phyloP scores from a whole-genome alignment of 805 yeast species.

The Cyberlindnera xylosilytica region DNA sequence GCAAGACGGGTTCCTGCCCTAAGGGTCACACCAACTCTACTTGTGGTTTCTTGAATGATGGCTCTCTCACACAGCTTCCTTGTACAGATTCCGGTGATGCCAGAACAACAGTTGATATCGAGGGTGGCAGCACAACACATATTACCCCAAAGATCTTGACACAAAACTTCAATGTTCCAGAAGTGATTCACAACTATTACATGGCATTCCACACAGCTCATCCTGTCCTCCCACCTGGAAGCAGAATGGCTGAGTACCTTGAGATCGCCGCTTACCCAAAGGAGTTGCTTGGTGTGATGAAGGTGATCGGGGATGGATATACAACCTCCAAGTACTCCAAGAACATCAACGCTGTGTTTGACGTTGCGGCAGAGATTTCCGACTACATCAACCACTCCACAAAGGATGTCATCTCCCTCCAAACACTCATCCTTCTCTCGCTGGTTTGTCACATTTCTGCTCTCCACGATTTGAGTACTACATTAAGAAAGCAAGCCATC shows the following conservation, averaged over 20 bases:
- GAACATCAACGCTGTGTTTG: slow-evolving; percentile 40
- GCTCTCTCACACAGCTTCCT: slow-evolving; percentile 19
- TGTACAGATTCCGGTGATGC: slow-evolving; percentile 14
- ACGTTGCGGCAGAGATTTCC: slow-evolving; percentile 32
- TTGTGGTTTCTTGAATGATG: slow-evolving; percentile 22
- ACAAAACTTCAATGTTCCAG: slow-evolving; percentile 2
- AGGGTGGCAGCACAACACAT: background rate
- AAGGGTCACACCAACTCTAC: slow-evolving; percentile 22
- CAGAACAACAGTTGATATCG: slow-evolving; percentile 12
- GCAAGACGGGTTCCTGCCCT: slow-evolving; percentile 18
- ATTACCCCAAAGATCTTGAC: slow-evolving; percentile 5
- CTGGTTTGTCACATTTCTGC: slow-evolving; percentile 51
- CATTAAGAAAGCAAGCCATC: slow-evolving; percentile 41
- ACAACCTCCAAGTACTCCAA: slow-evolving; percentile 32
- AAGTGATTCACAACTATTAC: slow-evolving; percentile 32
- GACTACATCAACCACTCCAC: slow-evolving; percentile 27
- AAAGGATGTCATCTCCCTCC: slow-evolving; percentile 43
- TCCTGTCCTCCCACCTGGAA: slow-evolving; percentile 44
- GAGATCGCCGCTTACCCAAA: slow-evolving; percentile 31
- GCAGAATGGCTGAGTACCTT: slow-evolving; percentile 34
- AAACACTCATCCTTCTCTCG: slow-evolving; percentile 38
- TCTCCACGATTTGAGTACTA: slow-evolving; percentile 42
- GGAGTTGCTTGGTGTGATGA: slow-evolving; percentile 46
- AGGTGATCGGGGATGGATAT: slow-evolving; percentile 48
- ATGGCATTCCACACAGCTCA: slow-evolving; percentile 39